Evolutionary conservation across 2,329 filamentous ascomycete genomes (phyloP), one percentile per base, ranked within the genome.

Genomic region (Endocalyx cinctus): DNA sequence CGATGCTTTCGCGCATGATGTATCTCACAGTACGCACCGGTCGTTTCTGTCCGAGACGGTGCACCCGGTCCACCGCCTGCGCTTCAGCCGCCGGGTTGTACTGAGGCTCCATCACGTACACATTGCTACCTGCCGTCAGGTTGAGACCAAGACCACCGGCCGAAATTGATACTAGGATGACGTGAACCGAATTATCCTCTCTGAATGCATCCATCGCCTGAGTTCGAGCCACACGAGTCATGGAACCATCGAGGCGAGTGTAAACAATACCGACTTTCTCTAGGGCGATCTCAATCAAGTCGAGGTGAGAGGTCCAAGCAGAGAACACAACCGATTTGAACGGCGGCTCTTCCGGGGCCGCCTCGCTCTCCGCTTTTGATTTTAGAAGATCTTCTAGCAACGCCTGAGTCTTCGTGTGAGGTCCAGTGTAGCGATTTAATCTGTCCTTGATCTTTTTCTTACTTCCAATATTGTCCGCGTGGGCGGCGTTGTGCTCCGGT

Each of bases 41-140:
- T n/a, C 92, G 74, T 49, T 78, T 92, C 66, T 98, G 92, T 1
- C 92, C 89, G 2, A 96, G 69, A 13, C 89, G 81, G 58, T 95
- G 89, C 5, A 98, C 87, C 18, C 92, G 86, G 57, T 97, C 92
- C 6, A 97, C 75, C 2, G 92, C 92, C 62, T 98, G 92, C 5
- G 88, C 86, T 59, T 98, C 90, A 0, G 89, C 87, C 0, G 88
- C 89, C 0, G 92, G 92, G 52, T 98, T 98, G 66, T 90, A 98
- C 55, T 96, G 89, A 5, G 92, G 92, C 58, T 98, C 92, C 90
- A 98, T 97, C 50, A 97, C 84, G 57, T 92, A 97, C 11, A 94
- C 90, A 35, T 77, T 84, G 55, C 81, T 92, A 19, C 83, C 90
- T 0, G 85, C 72, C 0, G 89, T 96, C 34, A 97, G 67, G 54